A percentile compares a stretch with the other conserved stretches of the same genome.
phyloP scores from a whole-genome alignment of 1,284 basidiomycete species.

The Coniferiporia weirii region DNA sequence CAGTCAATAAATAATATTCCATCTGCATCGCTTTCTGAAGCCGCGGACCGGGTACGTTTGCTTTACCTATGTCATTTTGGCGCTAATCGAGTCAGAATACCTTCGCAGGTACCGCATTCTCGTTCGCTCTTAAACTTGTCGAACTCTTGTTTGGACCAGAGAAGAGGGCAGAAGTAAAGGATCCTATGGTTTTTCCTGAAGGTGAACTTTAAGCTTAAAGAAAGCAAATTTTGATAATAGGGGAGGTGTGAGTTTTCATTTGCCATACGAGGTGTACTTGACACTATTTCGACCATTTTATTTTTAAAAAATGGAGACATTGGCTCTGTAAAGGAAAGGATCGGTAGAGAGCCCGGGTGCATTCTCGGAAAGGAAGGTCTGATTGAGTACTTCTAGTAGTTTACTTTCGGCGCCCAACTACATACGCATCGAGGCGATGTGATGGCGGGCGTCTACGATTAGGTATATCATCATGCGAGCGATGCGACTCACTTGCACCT shows the following conservation, averaged over 20 bases:
- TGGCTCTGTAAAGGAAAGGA: too few species aligned
- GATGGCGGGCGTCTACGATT: neutral
- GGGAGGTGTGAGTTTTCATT: neutral
- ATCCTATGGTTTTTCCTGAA: constrained; percentile 74
- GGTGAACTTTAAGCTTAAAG: constrained; percentile 28
- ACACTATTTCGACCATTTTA: too few species aligned
- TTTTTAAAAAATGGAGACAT: too few species aligned
- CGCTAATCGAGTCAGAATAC: neutral
- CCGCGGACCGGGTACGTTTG: constrained; percentile 65
- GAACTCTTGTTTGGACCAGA: constrained; percentile 62
- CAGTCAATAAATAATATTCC: neutral
- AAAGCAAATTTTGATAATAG: neutral
- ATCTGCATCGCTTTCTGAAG: constrained; percentile 30
- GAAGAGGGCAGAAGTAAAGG: constrained; percentile 62
- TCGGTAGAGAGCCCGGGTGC: too few species aligned
- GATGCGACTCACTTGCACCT: neutral
- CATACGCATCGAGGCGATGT: neutral
- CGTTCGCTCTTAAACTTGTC: constrained; percentile 70
- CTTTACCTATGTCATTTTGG: too few species aligned
- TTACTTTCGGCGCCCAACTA: neutral
- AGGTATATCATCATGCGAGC: neutral
- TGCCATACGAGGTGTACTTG: too few species aligned
- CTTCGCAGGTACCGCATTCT: constrained; percentile 66
- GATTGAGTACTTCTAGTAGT: neutral
- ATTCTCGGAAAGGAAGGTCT: neutral